Evolutionary conservation across 2,329 filamentous ascomycete genomes (phyloP), one percentile per base, ranked within the genome.

Genomic region (Diaporthe sp.): DNA sequence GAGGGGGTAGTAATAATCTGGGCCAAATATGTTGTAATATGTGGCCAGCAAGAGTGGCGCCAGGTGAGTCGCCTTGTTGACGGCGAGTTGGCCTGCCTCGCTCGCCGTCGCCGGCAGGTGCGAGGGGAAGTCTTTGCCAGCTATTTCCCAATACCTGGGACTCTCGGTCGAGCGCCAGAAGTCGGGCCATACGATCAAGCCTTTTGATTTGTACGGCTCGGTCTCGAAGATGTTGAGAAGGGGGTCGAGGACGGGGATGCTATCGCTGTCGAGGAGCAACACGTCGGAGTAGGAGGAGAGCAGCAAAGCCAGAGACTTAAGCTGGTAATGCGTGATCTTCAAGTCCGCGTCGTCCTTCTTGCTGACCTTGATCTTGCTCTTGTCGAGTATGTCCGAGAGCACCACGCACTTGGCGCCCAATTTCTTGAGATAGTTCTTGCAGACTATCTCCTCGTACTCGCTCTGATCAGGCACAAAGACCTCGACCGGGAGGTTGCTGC

Each of bases 251-350:
- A 84, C 74, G 6, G 89, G 88, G 77, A 90, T 89, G 75, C 85
- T 85, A 78, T 91, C 89, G 72, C 88, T 87, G 78, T 92, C 90
- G 78, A 92, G 86, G 80, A 89, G 90, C 25, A 92, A 83, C 15
- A 90, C 85, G 71, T 90, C 85, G 78, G 90, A 87, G 77, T 91
- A 92, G 5, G 88, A 87, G 1, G 89, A 90, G 76, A 91, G 88
- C 3, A 92, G 82, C 25, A 91, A 86, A 5, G 89, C 84, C 76
- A 91, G 87, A 50, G 88, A 84, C 79, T 91, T 91, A 82, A 88
- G 87, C 78, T 91, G 89, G 78, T 85, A 90, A 54, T 76, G 74
- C 28, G 74, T 74, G 28, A 76, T 71, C 30, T 72, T 74, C 42
- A 76, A 35, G 42, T 74, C 72, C 1, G 72, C 72, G 19, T 74